Evolutionary conservation across 140 eudicot genomes (phyloP).

Genomic region (Bidens hawaiensis): DNA sequence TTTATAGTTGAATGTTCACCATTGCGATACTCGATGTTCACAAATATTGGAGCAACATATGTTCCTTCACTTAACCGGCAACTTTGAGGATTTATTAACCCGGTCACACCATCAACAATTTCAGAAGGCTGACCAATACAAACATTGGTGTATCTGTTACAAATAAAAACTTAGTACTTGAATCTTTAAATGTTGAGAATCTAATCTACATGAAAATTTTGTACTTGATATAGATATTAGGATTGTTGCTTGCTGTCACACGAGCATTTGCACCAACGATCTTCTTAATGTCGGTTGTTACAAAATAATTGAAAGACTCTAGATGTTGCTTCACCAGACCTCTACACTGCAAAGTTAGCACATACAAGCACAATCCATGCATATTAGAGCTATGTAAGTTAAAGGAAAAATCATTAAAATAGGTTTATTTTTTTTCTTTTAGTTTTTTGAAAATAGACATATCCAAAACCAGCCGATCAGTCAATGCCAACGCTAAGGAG

Average conservation of each 20-base stretch:
- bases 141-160: conserved; percentile 54
- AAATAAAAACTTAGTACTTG: background rate
- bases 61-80: conserved; percentile 75
- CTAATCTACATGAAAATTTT: conserved; percentile 3
- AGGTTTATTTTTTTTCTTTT: too few relatives aligned
- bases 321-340: conserved; percentile 87
- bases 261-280: conserved; percentile 60
- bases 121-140: conserved; percentile 57
- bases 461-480: too few relatives aligned
- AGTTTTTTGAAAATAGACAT: too few relatives aligned
- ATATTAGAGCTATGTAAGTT: too few relatives aligned
- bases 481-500: too few relatives aligned
- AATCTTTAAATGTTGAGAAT: conserved; percentile 1
- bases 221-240: conserved; percentile 52
- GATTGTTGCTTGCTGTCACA: conserved; percentile 33
- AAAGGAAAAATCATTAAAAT: too few relatives aligned
- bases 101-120: conserved; percentile 30
- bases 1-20: conserved; percentile 12
- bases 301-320: conserved; percentile 79
- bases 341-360: conserved; percentile 53
- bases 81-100: conserved; percentile 40
- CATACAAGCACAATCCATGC: background rate
- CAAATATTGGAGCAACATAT: conserved; percentile 83
- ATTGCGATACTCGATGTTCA: conserved; percentile 43
- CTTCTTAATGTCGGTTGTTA: conserved; percentile 59